Evolutionary conservation across 371 early-diverging fungal genomes (phyloP).

Genomic region (Haplosporangium sp.): DNA sequence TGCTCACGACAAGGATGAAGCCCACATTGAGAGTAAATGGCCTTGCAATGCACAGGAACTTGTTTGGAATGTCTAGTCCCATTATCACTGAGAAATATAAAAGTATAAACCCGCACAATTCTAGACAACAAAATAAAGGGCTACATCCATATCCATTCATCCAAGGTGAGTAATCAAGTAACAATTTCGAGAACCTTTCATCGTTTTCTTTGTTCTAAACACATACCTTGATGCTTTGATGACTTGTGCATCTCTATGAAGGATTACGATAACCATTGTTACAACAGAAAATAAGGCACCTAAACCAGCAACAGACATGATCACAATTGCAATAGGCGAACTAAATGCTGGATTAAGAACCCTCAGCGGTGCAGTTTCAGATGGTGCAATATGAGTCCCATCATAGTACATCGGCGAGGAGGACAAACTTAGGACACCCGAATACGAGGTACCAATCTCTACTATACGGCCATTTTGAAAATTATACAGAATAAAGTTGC

Average conservation of each 20-base stretch:
- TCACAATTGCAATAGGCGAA: constrained; percentile 59
- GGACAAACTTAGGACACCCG: constrained; percentile 59
- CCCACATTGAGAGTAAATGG: constrained; percentile 68
- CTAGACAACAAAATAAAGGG: constrained; percentile 69
- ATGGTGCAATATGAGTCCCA: constrained; percentile 63
- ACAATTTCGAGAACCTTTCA: background rate
- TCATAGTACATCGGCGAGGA: constrained; percentile 65
- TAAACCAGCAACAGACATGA: constrained; percentile 56
- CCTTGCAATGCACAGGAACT: constrained; percentile 57
- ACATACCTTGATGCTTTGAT: constrained; percentile 65
- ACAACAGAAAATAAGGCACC: constrained; percentile 59
- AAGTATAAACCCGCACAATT: constrained; percentile 66
- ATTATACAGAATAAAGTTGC: constrained; percentile 67
- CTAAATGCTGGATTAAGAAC: constrained; percentile 62
- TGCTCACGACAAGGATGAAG: constrained; percentile 67
- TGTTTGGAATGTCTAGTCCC: constrained; percentile 64
- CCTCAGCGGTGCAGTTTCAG: constrained; percentile 65
- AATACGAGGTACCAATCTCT: constrained; percentile 62
- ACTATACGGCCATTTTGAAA: constrained; percentile 59
- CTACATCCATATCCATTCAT: constrained; percentile 13
- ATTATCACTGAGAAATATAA: constrained; percentile 63
- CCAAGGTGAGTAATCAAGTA: background rate
- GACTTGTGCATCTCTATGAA: constrained; percentile 63
- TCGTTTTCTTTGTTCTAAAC: background rate
- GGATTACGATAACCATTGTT: constrained; percentile 59